Evolutionary conservation across 768 basidiomycete genomes (phyloP), one percentile per base, ranked within the genome.

Genomic region (Cystofilobasidium capitatum): DNA sequence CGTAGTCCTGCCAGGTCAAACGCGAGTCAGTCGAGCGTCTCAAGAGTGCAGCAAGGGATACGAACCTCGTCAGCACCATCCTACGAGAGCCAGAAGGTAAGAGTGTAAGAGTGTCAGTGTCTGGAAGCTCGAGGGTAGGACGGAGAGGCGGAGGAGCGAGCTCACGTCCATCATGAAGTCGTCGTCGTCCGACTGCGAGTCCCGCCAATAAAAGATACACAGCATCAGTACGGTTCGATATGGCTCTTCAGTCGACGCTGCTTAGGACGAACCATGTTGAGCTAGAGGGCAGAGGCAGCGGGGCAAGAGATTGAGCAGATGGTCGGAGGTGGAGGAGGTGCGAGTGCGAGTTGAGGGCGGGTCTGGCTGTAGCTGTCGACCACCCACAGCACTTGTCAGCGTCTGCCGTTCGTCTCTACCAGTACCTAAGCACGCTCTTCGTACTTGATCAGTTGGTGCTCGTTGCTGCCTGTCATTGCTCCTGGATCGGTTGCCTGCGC

Each of bases 1-100:
- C 91, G 78, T 96, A 96, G 74, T 91, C 91, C 90, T 92, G 65
- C 7, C n/a, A 3, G 9, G 29, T 10, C 24, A 33, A 16, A 22
- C 55, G 29, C 7, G 26, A n/a, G 35, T 61, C 33, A 29, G 35
- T 57, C 12, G 8, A 57, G 16, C 55, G 7, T 57, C 55, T 16
- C 17, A 16, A 9, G 26, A 42, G 22, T 35, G 20, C 47, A 57
- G 71, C 67, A n/a, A n/a, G n/a, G n/a, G n/a, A n/a, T n/a, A 29
- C 75, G 73, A 70, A 78, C 78, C 44, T 78, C 78, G 60, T 79
- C 78, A 31, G 72, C 76, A 1, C 73, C 77, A 71, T 78, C 76
- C 76, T 77, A 40, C 16, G 36, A 17, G n/a, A 37, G 22, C 20
- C 47, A 10, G 33, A 40, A n/a, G 24, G 65, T 9, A 29, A 64